Evolutionary conservation across 768 basidiomycete genomes (phyloP), one percentile per base, ranked within the genome.

Genomic region (Boletus fagicola): DNA sequence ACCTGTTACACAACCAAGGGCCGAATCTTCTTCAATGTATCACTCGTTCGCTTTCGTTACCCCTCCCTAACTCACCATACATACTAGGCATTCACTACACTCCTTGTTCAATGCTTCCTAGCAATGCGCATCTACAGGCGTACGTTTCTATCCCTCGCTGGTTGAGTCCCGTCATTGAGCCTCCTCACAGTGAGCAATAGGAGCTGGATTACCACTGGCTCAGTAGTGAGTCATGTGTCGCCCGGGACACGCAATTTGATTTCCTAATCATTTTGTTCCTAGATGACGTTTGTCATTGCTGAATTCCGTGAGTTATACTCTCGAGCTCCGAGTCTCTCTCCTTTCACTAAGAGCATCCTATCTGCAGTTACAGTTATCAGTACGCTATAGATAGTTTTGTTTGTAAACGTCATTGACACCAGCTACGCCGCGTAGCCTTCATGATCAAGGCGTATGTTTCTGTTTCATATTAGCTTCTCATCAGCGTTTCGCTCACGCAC

Each of bases 31-130:
- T 81, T 82, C 64, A 83, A 80, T 64, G 82, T 69, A 56, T 10
- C 4, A 9, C 2, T 46, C 9, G 4, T 31, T 55, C 18, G 15
- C 18, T 15, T 20, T 42, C 28, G 7, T 4, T 20, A 40, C n/a
- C 20, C 39, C 18, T 40, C 39, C 10, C 28, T 45, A 16, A 4
- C 30, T 60, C 31, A 68, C 50, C 26, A 44, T 22, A 8, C 16
- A 16, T 36, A 4, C 13, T 35, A 69, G 68, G 62, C 75, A 31
- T 64, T 82, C 20, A 83, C 80, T 13, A 80, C 77, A 6, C 69
- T 76, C 42, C 66, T 83, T 22, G 83, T 84, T 7, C 84, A 85
- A 69, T 75, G 79, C 39, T 85, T 84, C 69, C 75, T 83, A 57
- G 65, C 75, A 0, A 68, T 75, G 59, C 80, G 83, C 1, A 72